Evolutionary conservation across 345 rosid genomes (phyloP), one percentile per base, ranked within the genome.

Genomic region (Eucalyptus coolabah): DNA sequence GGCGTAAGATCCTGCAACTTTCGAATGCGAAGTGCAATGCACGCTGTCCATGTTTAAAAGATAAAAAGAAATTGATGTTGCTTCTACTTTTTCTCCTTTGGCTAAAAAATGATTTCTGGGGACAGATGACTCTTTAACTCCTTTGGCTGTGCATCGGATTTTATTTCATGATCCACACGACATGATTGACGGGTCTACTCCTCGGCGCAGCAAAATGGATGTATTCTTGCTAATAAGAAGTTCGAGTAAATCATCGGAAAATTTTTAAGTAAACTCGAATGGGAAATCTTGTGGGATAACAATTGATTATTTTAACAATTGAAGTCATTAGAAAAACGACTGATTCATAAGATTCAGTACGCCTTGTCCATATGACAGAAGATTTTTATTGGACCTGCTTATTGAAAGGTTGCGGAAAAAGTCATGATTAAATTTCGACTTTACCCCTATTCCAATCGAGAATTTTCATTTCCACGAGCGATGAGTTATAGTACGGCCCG

Each of bases 271-370:
- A n/a, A n/a, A 16, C 0, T 1, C 1, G 19, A 1, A n/a, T 14
- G 72, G 0, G 0, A 30, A 63, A 30, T 63, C 4, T 63, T 30
- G 3, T 30, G 19, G 5, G 37, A 63, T 63, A 2, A 28, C 69
- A 63, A n/a, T 0, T 0, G 3, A 7, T 65, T 14, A 0, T 65
- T 65, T 65, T n/a, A 5, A 15, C 0, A 65, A n/a, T 15, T n/a
- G 5, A n/a, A n/a, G 3, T 65, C 6, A 14, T 65, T 65, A 65
- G 19, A 65, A 65, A 65, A n/a, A n/a, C 6, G 11, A 65, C 2
- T 16, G 2, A 65, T 65, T n/a, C 1, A n/a, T 65, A n/a, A n/a
- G 21, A n/a, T 65, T 65, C 0, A 3, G 19, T 2, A 7, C 9
- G 16, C 69, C 56, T 59, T 59, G 24, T 24, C 63, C 30, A 56